Evolutionary conservation across 805 yeast genomes (phyloP).

Genomic region (Lachancea lanzarotensis): DNA sequence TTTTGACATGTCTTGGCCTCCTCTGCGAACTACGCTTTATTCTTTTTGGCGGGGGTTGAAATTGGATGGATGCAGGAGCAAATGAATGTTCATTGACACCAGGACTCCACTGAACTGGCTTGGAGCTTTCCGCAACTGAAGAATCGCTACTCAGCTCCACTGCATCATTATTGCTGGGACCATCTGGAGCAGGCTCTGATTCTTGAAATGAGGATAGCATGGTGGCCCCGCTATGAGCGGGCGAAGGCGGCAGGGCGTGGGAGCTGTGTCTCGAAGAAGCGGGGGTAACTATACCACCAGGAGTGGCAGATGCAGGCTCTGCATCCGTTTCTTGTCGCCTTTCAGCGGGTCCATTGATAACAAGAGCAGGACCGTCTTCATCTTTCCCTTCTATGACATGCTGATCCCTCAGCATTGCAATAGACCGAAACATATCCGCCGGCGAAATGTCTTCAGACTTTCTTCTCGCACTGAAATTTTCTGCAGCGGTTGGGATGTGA

Average conservation of each 20-base stretch:
- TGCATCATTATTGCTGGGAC: background rate
- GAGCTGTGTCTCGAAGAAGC: background rate
- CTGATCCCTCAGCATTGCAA: conserved; percentile 65
- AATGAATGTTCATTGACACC: background rate
- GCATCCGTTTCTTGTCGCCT: conserved; percentile 2
- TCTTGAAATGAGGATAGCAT: background rate
- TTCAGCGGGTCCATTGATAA: conserved; percentile 59
- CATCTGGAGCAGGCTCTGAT: background rate
- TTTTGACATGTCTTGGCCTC: background rate
- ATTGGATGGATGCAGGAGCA: conserved; percentile 21
- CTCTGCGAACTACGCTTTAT: background rate
- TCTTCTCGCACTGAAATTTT: conserved; percentile 31
- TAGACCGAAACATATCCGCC: conserved; percentile 76
- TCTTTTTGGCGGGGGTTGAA: conserved; percentile 17
- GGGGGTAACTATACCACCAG: background rate
- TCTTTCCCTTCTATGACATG: conserved; percentile 35
- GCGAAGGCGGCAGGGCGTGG: background rate
- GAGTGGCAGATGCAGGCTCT: background rate
- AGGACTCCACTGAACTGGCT: conserved; percentile 1
- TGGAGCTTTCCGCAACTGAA: background rate
- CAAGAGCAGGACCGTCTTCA: conserved; percentile 71
- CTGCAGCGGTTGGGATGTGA: conserved; percentile 9
- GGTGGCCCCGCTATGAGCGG: background rate
- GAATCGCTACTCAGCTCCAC: background rate
- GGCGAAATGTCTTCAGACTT: conserved; percentile 56